Evolutionary conservation across 1,284 basidiomycete genomes (phyloP).

Genomic region (Pterulicium gracile): DNA sequence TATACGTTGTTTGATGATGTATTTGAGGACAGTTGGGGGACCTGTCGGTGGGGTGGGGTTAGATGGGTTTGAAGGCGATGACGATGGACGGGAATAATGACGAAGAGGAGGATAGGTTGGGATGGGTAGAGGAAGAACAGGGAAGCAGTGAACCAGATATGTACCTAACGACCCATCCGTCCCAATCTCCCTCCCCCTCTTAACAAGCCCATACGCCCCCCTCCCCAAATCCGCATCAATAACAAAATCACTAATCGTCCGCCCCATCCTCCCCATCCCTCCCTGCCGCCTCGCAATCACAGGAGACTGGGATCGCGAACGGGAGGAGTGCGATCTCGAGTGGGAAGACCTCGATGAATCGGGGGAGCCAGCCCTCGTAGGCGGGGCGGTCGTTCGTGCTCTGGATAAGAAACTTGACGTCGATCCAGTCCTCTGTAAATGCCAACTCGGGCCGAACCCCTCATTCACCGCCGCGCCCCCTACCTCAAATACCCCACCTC

Average conservation of each 20-base stretch:
- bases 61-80: background rate
- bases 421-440: no score
- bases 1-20: slow-evolving; percentile 97
- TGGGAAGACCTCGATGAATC: no score
- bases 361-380: no score
- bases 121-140: slow-evolving; percentile 9
- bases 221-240: slow-evolving; percentile 85
- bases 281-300: no score
- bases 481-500: no score
- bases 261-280: slow-evolving; percentile 19
- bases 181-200: slow-evolving; percentile 75
- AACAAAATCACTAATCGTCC: slow-evolving; percentile 68
- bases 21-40: slow-evolving; percentile 87
- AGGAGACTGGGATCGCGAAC: no score
- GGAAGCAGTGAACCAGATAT: slow-evolving; percentile 23
- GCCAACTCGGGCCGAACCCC: no score
- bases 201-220: slow-evolving; percentile 96
- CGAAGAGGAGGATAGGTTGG: slow-evolving; percentile 9
- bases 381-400: no score
- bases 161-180: slow-evolving; percentile 74
- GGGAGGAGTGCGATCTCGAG: no score
- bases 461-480: no score
- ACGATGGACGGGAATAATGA: slow-evolving; percentile 4
- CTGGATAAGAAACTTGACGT: no score
- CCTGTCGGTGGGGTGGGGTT: slow-evolving; percentile 14